Evolutionary conservation across 2,329 filamentous ascomycete species (phyloP).

Genomic region (Nemania abortiva): DNA sequence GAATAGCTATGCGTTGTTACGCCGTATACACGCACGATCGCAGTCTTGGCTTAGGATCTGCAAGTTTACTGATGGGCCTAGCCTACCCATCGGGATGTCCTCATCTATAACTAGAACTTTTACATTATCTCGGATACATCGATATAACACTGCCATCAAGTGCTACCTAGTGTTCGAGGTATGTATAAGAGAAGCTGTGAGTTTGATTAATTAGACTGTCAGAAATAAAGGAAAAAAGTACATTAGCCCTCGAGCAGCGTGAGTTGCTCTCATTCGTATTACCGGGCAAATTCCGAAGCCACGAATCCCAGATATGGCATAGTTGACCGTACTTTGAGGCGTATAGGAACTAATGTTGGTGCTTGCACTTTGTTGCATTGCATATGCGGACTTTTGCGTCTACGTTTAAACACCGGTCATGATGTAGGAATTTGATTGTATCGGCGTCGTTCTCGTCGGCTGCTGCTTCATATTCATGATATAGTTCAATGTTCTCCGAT

Average conservation of each 20-base stretch:
- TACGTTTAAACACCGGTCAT: background rate
- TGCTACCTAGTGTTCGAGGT: background rate
- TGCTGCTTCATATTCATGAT: background rate
- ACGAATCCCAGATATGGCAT: constrained; percentile 7
- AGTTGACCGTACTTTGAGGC: background rate
- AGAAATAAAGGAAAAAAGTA: background rate
- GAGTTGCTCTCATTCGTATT: background rate
- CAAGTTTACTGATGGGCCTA: background rate
- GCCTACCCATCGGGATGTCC: background rate
- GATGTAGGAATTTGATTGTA: background rate
- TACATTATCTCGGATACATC: background rate
- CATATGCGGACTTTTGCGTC: constrained; percentile 5
- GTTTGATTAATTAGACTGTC: background rate
- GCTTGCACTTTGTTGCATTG: constrained; percentile 7
- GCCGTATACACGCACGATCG: background rate
- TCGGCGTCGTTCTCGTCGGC: background rate
- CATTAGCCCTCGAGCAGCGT: background rate
- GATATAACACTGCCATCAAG: background rate
- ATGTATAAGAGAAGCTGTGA: background rate
- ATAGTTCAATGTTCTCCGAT: background rate
- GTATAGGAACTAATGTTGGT: background rate
- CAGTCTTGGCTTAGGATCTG: background rate
- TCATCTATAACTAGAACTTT: background rate
- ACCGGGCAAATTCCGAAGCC: constrained; percentile 10
- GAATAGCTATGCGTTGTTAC: background rate